Percentiles rank a stretch among this genome's conserved stretches.
Evolutionary conservation across 2,329 filamentous ascomycete genomes (phyloP).

Genomic region (Raffaelea deltoideospora): DNA sequence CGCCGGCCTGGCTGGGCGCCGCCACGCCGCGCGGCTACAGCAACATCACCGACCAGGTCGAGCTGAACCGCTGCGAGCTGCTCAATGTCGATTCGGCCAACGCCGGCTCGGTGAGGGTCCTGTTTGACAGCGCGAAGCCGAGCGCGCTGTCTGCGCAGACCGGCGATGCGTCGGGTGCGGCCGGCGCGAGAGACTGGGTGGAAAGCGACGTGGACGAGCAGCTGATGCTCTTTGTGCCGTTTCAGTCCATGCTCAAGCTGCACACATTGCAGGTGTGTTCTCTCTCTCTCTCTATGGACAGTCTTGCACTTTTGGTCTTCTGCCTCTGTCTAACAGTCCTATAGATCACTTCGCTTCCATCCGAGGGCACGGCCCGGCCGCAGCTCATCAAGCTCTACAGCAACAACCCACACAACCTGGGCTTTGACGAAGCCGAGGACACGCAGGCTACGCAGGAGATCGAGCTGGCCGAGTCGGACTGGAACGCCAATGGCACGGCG

Average conservation of each 20-base stretch:
- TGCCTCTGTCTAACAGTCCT: slow-evolving; percentile 10
- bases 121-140: slow-evolving; percentile 60
- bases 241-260: slow-evolving; percentile 76
- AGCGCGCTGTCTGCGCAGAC: slow-evolving; percentile 15
- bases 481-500: slow-evolving; percentile 65
- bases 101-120: slow-evolving; percentile 53
- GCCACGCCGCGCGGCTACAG: slow-evolving; percentile 63
- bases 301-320: slow-evolving; percentile 5
- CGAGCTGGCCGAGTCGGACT: slow-evolving; percentile 59
- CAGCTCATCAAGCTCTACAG: slow-evolving; percentile 72
- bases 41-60: slow-evolving; percentile 72
- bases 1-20: slow-evolving; percentile 51
- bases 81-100: slow-evolving; percentile 76
- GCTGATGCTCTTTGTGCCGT: slow-evolving; percentile 82
- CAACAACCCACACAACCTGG: slow-evolving; percentile 79
- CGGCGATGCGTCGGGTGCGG: slow-evolving; percentile 27
- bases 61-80: slow-evolving; percentile 66
- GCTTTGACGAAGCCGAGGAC: slow-evolving; percentile 89
- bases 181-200: slow-evolving; percentile 69
- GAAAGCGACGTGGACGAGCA: slow-evolving; percentile 97
- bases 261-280: slow-evolving; percentile 55
- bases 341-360: slow-evolving; percentile 71
- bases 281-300: background rate
- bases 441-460: slow-evolving; percentile 67
- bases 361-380: slow-evolving; percentile 62